Conservation (phyloP, 2,329 filamentous ascomycete genomes). For the Cladosporium austrohemisphaericum region DNA sequence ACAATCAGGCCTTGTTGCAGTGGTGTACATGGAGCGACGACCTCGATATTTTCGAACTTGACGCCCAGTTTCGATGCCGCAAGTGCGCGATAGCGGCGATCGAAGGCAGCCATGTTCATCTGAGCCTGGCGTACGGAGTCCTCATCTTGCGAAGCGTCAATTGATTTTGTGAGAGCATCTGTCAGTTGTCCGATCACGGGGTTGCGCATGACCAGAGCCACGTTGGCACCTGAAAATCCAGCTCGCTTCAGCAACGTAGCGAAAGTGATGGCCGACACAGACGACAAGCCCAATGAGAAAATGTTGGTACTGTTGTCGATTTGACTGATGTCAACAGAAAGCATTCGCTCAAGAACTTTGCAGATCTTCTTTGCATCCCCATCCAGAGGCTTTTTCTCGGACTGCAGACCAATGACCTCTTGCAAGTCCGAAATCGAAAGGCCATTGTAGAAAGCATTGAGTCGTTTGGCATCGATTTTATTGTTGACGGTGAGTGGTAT, state of each 20-base stretch:
- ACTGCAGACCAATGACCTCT: conserved; percentile 42
- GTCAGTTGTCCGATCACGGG: conserved; percentile 41
- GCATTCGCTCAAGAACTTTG: conserved; percentile 52
- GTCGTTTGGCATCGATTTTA: conserved; percentile 72
- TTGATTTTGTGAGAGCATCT: conserved; percentile 28
- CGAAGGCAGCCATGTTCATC: conserved; percentile 56
- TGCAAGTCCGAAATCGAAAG: conserved; percentile 62
- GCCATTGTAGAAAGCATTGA: conserved; percentile 63
- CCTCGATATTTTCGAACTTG: conserved; percentile 57
- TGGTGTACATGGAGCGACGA: conserved; percentile 76
- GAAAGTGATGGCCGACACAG: conserved; percentile 74
- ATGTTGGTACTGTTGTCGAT: conserved; percentile 61
- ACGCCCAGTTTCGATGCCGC: conserved; percentile 54
- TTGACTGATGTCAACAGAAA: conserved; percentile 41
- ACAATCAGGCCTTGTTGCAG: conserved; percentile 85
- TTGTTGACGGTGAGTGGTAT: conserved; percentile 86
- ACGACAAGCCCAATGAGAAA: conserved; percentile 84
- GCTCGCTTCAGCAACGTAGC: conserved; percentile 59
- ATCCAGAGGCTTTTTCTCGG: conserved; percentile 25
- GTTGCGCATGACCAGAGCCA: conserved; percentile 64
- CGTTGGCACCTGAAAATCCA: conserved; percentile 59
- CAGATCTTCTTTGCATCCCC: conserved; percentile 44
- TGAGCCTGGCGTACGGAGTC: conserved; percentile 48
- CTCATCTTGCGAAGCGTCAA: conserved; percentile 16
- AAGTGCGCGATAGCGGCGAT: conserved; percentile 55